Base-by-base conservation (phyloP, 805 yeast species). In the Candida nanaspora region DNA sequence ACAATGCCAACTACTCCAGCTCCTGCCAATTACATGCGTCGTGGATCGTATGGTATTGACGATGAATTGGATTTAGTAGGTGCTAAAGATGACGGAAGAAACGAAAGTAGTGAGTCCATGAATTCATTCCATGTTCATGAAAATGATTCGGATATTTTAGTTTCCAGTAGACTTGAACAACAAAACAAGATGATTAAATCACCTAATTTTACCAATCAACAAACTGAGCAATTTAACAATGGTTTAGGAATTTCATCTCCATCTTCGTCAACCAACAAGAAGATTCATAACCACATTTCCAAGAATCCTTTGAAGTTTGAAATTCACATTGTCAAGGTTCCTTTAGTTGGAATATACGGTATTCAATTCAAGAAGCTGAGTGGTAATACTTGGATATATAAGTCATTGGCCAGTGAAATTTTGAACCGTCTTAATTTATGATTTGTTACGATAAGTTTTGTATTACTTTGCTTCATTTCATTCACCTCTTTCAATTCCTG, bases 381-480 rank as follows among this genome's bases (percentile, higher is more conserved):
- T 43, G 98, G 98, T 54, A 88, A 91, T 59, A 86, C 96, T 2
- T 89, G 97, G 97, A 77, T 83, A 65, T 89, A 89, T 65, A 89
- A 91, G 67, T 81, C 88, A 9, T 69, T 89, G 55, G 97, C 97
- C 2, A 80, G 91, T 41, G 86, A 81, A 58, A 83, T 89, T 38
- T 73, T 89, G 61, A 72, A 72, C 44, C 84, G 83, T 49, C 69
- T 86, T 57, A 80, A 82, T 46, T 65, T 85, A 47, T 84, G 58
- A 61, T 31, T 31, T 18, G 9, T 18, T 31, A 7, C 11, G 11
- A 23, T 11, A 8, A 8, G 27, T 23, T n/a, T n/a, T n/a, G n/a
- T n/a, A n/a, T n/a, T n/a, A n/a, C n/a, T n/a, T 28, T 28, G 5
- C n/a, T 28, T 28, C n/a, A 13, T 28, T 28, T 28, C n/a, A 28